Base-by-base conservation (phyloP, 805 yeast genomes). In the Lachancea nothofagi region DNA sequence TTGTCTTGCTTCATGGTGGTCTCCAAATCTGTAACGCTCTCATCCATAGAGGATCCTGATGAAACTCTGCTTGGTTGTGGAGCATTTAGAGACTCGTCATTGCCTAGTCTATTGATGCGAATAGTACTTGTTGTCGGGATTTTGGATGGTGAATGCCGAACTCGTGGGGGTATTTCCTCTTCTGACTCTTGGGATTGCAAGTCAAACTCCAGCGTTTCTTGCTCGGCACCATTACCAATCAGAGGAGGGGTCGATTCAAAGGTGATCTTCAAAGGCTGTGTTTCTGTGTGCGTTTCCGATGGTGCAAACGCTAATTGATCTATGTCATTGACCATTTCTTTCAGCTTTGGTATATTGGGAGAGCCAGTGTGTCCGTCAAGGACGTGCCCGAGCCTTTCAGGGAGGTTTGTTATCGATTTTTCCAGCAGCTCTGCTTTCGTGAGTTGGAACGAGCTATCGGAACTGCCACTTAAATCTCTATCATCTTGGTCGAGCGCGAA, bases 111-210 rank as follows among this genome's bases (percentile, higher is more conserved):
- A 33, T 57, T 55, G 13, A 57, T 56, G 17, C 36, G 43, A n/a
- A 55, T 35, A 4, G 44, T 53, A 30, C 54, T 54, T 0, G 48
- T 50, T n/a, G 55, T 36, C 3, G 62, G 60, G 17, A 57, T 54
- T 39, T 45, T 54, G 3, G 57, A 47, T 1, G 57, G 57, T 2
- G 56, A 52, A 17, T 45, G 52, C 13, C n/a, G 36, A 35, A 13
- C 38, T 33, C 10, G 29, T 37, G 17, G 38, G 41, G 22, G 18
- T 9, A 25, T 29, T 5, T 38, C 44, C 5, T 39, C 44, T 20
- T 33, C 46, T 6, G 33, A 39, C 15, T 34, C 40, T 18, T 41
- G 42, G 12, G 40, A 29, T 5, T 22, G 30, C 4, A 46, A 23
- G 25, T 43, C 44, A 21, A 40, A 34, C 34, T 46, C 46, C n/a